phyloP scores from a whole-genome alignment of 73 alveolate genomes.

The Symbiodinium natans region DNA sequence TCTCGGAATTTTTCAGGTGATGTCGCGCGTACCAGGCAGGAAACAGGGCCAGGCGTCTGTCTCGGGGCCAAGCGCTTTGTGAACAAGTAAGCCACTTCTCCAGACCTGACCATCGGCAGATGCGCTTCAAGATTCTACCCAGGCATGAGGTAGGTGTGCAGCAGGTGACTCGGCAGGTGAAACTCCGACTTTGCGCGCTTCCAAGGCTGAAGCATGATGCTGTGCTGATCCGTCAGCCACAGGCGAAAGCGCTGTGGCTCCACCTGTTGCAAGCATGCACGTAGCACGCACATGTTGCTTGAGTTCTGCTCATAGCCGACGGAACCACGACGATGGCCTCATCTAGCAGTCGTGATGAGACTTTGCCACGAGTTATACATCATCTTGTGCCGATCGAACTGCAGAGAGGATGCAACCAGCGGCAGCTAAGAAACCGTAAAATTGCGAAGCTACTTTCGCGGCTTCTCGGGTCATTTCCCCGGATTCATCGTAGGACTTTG shows the following conservation, averaged over 20 bases:
- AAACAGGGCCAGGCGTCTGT: not conserved
- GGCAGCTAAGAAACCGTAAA: too few species aligned
- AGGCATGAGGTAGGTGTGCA: not conserved
- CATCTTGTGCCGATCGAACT: too few species aligned
- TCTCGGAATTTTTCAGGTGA: too few species aligned
- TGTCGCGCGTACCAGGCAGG: too few species aligned
- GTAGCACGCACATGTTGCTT: not conserved
- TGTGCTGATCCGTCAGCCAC: slow-evolving; percentile 70
- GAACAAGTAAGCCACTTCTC: slow-evolving; percentile 38
- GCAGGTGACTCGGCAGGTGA: not conserved
- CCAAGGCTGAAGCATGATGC: slow-evolving; percentile 19
- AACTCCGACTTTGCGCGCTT: not conserved
- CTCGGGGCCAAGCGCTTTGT: slow-evolving; percentile 29
- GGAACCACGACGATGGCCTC: not conserved
- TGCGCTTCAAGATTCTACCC: not conserved
- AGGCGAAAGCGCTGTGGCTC: slow-evolving; percentile 42
- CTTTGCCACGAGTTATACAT: not conserved
- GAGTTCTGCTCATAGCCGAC: not conserved
- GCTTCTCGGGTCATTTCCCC: too few species aligned
- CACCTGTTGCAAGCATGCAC: not conserved
- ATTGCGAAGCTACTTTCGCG: too few species aligned
- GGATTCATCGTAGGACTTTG: too few species aligned
- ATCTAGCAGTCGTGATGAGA: not conserved
- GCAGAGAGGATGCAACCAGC: too few species aligned
- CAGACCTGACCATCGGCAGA: slow-evolving; percentile 11